Base-by-base conservation (phyloP, 306 rosid species). In the Vicia villosa region DNA sequence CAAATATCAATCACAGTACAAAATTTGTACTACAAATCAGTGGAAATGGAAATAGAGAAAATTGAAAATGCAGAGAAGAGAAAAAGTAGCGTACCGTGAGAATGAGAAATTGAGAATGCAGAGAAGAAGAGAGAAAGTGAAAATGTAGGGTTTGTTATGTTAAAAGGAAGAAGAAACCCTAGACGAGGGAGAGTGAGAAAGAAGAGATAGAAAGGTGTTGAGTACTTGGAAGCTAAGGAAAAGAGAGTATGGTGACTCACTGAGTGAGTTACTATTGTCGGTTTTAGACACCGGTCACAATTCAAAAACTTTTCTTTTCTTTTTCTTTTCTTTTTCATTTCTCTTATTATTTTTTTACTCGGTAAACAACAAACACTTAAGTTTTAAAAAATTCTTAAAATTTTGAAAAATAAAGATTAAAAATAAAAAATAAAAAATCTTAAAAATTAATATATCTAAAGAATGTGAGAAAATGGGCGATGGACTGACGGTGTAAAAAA, bases 161-260 rank as follows among this genome's bases (percentile, higher is more conserved):
- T n/a, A 52, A 8, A 12, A 7, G 24, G 10, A 42, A 45, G 20
- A 20, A 12, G 66, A 82, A 87, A 87, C 90, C 96, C 87, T 81
- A 82, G 43, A 46, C 67, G 78, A 47, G 57, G n/a, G 34, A 19
- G n/a, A 26, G 41, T 32, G 22, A 3, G 40, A 32, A 20, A 24
- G 28, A 22, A 22, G 24, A 22, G 24, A 22, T 24, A 24, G 28
- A 24, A 24, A 24, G 28, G 26, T 22, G 3, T 24, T 24, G 3
- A 24, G 56, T 17, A 52, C 59, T 52, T 52, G 32, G 34, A 52
- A 52, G 59, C 59, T 52, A 52, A 52, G 59, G 15, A 52, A 52
- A 52, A 52, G 34, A 52, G n/a, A 52, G 12, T 50, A 3, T 50
- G 56, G n/a, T 10, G 4, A 51, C 6, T 50, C 10, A 16, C 5